Conservation (phyloP, 768 basidiomycete genomes). For the Leucocoprinus sp. region DNA sequence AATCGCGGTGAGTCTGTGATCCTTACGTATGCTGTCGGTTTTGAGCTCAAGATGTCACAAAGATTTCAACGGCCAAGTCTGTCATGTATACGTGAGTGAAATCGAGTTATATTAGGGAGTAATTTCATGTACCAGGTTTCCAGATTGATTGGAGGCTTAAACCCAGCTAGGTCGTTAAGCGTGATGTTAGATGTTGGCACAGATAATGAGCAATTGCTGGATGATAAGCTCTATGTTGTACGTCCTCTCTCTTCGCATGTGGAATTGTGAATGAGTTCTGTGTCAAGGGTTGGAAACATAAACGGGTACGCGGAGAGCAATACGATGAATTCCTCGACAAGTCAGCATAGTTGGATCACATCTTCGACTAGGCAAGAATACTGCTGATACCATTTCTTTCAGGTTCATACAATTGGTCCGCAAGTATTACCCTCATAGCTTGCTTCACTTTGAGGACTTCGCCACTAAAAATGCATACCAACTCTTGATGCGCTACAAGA, state of each 20-base stretch:
- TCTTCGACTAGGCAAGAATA: background rate
- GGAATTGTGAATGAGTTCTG: background rate
- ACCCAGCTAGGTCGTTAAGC: slow-evolving; percentile 49
- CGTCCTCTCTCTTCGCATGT: slow-evolving; percentile 16
- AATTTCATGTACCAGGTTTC: background rate
- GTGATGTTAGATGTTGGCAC: slow-evolving; percentile 75
- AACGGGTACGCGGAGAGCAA: slow-evolving; percentile 59
- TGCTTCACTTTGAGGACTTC: slow-evolving; percentile 84
- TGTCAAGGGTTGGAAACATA: slow-evolving; percentile 60
- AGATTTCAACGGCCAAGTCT: slow-evolving; percentile 75
- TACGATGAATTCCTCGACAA: slow-evolving; percentile 78
- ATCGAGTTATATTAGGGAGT: background rate
- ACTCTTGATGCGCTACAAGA: slow-evolving; percentile 53
- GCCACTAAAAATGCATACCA: slow-evolving; percentile 70
- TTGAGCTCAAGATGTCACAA: no score
- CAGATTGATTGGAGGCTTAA: slow-evolving; percentile 58
- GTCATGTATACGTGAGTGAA: slow-evolving; percentile 62
- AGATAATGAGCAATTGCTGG: slow-evolving; percentile 52
- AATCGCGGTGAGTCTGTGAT: slow-evolving; percentile 37
- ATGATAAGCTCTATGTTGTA: slow-evolving; percentile 62
- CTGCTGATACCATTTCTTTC: background rate
- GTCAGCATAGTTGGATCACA: slow-evolving; percentile 21
- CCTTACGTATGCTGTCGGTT: no score
- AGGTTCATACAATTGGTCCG: slow-evolving; percentile 73
- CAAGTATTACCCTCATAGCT: slow-evolving; percentile 56